phyloP scores from a whole-genome alignment of 1,284 basidiomycete genomes.

The Chalciporus piperatoides region DNA sequence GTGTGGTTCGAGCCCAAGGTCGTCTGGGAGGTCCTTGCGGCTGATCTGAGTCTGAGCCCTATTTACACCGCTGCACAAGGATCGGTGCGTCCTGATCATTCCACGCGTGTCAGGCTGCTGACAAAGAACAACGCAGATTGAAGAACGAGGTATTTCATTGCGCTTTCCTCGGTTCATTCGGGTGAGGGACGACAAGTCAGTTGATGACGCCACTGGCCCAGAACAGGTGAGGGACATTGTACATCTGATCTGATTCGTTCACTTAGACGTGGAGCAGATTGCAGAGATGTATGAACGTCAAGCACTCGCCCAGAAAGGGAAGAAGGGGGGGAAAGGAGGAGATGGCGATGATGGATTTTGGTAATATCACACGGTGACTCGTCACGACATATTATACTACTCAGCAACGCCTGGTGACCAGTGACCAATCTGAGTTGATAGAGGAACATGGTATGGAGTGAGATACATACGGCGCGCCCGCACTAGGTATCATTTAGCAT shows the following conservation, averaged over 20 bases:
- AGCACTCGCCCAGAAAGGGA: constrained; percentile 69
- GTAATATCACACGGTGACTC: constrained; percentile 42
- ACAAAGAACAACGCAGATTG: constrained; percentile 50
- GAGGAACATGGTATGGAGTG: not conserved
- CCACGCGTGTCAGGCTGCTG: constrained; percentile 1
- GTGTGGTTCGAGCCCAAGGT: constrained; percentile 94
- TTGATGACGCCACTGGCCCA: constrained; percentile 88
- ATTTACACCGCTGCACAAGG: constrained; percentile 98
- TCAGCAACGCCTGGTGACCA: constrained; percentile 7
- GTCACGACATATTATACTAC: constrained; percentile 12
- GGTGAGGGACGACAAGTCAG: constrained; percentile 89
- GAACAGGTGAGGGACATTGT: constrained; percentile 64
- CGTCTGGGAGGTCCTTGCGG: constrained; percentile 98
- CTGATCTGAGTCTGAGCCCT: constrained; percentile 95
- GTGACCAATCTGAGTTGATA: constrained; percentile 2
- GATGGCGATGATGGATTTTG: constrained; percentile 87
- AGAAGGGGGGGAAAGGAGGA: constrained; percentile 67
- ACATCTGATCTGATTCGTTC: constrained; percentile 1
- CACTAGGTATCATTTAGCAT: constrained; percentile 21
- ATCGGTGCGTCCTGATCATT: constrained; percentile 54
- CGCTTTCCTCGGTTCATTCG: constrained; percentile 95
- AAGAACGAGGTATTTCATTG: constrained; percentile 87
- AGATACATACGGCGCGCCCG: constrained; percentile 2
- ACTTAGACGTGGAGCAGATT: constrained; percentile 52
- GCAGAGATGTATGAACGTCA: constrained; percentile 95